Evolutionary conservation across 306 rosid genomes (phyloP), one percentile per base, ranked within the genome.

Genomic region (Styphnolobium japonicum): DNA sequence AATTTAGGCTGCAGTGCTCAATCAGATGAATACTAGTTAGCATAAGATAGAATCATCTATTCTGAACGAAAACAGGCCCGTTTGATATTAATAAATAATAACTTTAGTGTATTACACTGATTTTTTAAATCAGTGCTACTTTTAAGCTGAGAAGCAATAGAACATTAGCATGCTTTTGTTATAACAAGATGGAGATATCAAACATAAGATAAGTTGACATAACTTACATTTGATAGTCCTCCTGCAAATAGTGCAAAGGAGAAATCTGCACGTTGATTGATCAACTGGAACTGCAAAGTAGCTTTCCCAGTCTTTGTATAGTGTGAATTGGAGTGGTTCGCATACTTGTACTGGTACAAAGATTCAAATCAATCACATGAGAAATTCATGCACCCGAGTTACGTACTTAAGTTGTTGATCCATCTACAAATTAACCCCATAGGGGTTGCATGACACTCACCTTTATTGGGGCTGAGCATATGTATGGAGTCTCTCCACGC

Each of bases 191-290:
- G 7, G 10, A 45, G 18, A 61, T 67, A 29, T 19, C 18, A 23
- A 49, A 34, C 78, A 12, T 15, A 8, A n/a, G 19, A 66, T 52
- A 16, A 71, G 10, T 34, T 31, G 49, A 79, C 18, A 55, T 48
- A 34, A 84, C 85, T 6, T 61, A 84, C 96, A 60, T 78, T 82
- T 42, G 87, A 75, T 39, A 91, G 77, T 19, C 93, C 91, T 8
- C 96, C 92, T 5, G 94, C 75, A 75, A 88, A 88, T 51, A 90
- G 72, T 8, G 92, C 94, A 27, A 90, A 90, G 11, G 90, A 88
- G 81, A 88, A 88, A 52, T 88, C 92, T 55, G 83, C 84, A 1
- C 94, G 87, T 40, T 90, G 94, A 81, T 90, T 90, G 76, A 90
- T 90, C 83, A 90, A 37, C 55, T n/a, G 75, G 77, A 88, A 85